These are phyloP conservation scores for Xylaria bambusicola DNA, from an alignment of 495 filamentous ascomycete genomes.

Conservation along the genomic window DNA sequence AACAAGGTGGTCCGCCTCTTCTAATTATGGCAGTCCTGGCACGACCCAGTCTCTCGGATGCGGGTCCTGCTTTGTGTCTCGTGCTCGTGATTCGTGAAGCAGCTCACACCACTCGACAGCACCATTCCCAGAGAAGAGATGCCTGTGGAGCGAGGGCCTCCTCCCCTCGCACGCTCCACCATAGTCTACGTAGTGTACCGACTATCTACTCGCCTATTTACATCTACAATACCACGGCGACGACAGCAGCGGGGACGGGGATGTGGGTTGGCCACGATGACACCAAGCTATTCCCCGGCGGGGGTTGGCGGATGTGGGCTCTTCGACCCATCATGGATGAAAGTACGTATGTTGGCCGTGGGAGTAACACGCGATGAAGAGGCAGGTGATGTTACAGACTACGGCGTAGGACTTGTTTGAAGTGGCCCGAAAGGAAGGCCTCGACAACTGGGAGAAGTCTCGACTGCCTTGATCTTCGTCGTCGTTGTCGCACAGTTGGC, in stretches of 20 bases:
- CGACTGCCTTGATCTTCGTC: too few species aligned
- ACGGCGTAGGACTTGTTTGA: slow-evolving; percentile 11
- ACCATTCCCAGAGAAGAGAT: slow-evolving; percentile 13
- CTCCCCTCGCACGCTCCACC: neutral
- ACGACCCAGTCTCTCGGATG: slow-evolving; percentile 34
- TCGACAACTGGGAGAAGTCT: slow-evolving; percentile 6
- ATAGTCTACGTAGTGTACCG: neutral
- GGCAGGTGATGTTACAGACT: too few species aligned
- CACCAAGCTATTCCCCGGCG: neutral
- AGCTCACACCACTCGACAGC: neutral
- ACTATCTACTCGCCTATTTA: too few species aligned
- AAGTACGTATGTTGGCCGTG: neutral
- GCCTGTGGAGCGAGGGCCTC: slow-evolving; percentile 16
- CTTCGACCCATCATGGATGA: too few species aligned
- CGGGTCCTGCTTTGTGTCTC: slow-evolving; percentile 27
- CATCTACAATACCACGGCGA: too few species aligned
- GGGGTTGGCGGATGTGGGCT: neutral
- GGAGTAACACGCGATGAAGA: slow-evolving; percentile 4
- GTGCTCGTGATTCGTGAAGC: slow-evolving; percentile 15
- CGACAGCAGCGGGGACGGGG: neutral
- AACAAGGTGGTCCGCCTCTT: slow-evolving; percentile 10
- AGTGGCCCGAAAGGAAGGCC: neutral
- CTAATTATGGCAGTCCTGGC: slow-evolving; percentile 36
- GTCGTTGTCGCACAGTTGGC: slow-evolving; percentile 6
- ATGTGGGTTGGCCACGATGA: neutral